phyloP scores from a whole-genome alignment of 768 basidiomycete genomes.

The Mycena olivaceomarginata region DNA sequence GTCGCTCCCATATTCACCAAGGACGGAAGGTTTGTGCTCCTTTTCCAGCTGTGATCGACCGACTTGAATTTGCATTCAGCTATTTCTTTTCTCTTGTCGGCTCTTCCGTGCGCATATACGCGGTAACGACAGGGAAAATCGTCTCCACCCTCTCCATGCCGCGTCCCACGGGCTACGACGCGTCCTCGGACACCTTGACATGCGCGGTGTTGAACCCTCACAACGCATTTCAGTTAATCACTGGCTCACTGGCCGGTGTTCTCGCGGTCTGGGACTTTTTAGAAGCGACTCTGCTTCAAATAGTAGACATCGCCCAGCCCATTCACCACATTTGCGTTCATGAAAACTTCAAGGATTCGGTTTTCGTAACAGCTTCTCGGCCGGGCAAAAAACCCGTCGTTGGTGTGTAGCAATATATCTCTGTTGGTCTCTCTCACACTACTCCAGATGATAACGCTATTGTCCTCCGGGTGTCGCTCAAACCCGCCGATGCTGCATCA shows the following conservation, averaged over 20 bases:
- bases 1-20: conserved; percentile 89
- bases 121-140: conserved; percentile 84
- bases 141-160: conserved; percentile 87
- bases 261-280: conserved; percentile 96
- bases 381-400: conserved; percentile 63
- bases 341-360: conserved; percentile 76
- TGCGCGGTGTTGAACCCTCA: conserved; percentile 86
- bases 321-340: conserved; percentile 86
- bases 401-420: conserved; percentile 51
- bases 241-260: conserved; percentile 88
- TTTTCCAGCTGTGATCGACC: conserved; percentile 37
- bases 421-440: conserved; percentile 36
- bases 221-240: conserved; percentile 93
- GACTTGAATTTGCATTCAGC: conserved; percentile 59
- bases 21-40: conserved; percentile 83
- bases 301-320: conserved; percentile 81
- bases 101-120: conserved; percentile 90
- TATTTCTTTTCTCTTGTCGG: conserved; percentile 94
- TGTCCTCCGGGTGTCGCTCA: conserved; percentile 80
- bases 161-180: conserved; percentile 57
- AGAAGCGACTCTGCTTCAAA: conserved; percentile 87
- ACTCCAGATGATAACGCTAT: conserved; percentile 71
- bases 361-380: conserved; percentile 83
- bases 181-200: conserved; percentile 76
- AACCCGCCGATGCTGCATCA: conserved; percentile 63